Evolutionary conservation across 306 rosid genomes (phyloP).

Genomic region (Mimosa pudica): DNA sequence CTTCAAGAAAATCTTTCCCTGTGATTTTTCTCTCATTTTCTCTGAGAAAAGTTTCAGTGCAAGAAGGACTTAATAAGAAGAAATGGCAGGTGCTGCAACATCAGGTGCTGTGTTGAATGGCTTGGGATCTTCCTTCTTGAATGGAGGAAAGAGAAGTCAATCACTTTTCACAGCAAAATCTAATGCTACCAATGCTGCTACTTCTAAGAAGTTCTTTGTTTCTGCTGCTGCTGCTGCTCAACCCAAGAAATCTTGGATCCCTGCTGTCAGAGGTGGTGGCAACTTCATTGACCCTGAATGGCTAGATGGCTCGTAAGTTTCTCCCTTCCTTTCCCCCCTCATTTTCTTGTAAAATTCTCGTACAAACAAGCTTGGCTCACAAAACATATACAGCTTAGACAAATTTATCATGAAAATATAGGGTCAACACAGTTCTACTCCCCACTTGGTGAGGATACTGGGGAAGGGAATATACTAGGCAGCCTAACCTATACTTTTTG

Average conservation of each 20-base stretch:
- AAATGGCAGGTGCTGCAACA: slow-evolving; percentile 88
- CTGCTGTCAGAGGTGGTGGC: slow-evolving; percentile 73
- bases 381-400: too few relatives aligned
- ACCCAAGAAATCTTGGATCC: slow-evolving; percentile 71
- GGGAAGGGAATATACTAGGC: too few relatives aligned
- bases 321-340: neutral
- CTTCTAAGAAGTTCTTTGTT: slow-evolving; percentile 53
- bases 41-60: slow-evolving; percentile 18
- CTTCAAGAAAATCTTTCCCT: slow-evolving; percentile 5
- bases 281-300: slow-evolving; percentile 88
- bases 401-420: neutral
- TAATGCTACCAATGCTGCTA: slow-evolving; percentile 25
- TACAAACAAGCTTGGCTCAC: neutral
- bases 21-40: slow-evolving; percentile 2
- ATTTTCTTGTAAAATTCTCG: neutral
- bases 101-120: slow-evolving; percentile 84
- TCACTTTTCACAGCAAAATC: slow-evolving; percentile 56
- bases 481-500: too few relatives aligned
- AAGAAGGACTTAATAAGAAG: neutral
- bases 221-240: slow-evolving; percentile 55
- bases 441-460: too few relatives aligned
- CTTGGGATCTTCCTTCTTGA: slow-evolving; percentile 73
- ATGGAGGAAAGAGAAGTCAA: slow-evolving; percentile 75
- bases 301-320: slow-evolving; percentile 99
- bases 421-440: too few relatives aligned